phyloP scores from a whole-genome alignment of 306 rosid species.

The Elaeagnus macrophylla region DNA sequence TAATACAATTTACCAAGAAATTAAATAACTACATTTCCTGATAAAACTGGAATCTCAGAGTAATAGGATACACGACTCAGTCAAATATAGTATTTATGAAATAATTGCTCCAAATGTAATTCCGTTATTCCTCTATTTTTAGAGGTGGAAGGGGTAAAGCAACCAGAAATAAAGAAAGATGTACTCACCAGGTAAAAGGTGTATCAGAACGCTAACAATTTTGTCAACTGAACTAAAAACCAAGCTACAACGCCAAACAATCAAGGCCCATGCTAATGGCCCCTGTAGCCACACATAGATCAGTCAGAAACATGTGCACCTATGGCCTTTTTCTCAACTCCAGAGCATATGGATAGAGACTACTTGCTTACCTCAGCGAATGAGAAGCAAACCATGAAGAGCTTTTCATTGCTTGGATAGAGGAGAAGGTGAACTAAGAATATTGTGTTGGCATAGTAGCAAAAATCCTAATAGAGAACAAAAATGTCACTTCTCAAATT shows the following conservation, averaged over 20 bases:
- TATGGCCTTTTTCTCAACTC: conserved; percentile 6
- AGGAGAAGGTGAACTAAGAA: conserved; percentile 73
- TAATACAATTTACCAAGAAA: no score
- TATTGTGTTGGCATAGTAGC: conserved; percentile 91
- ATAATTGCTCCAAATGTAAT: not conserved
- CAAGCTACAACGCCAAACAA: conserved; percentile 97
- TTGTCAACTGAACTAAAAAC: conserved; percentile 87
- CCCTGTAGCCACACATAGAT: conserved; percentile 49
- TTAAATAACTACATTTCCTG: no score
- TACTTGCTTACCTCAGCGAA: conserved; percentile 79
- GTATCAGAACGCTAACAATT: conserved; percentile 88
- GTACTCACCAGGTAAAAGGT: conserved; percentile 79
- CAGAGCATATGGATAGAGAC: conserved; percentile 12
- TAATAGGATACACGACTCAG: no score
- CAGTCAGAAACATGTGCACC: conserved; percentile 16
- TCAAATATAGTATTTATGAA: not conserved
- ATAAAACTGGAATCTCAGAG: no score
- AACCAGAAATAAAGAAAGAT: conserved; percentile 3
- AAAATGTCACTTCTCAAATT: conserved; percentile 18
- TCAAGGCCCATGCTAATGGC: conserved; percentile 94
- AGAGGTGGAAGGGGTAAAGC: not conserved
- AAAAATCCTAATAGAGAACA: conserved; percentile 57
- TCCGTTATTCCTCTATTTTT: not conserved
- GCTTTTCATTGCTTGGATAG: conserved; percentile 70
- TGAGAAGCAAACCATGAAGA: conserved; percentile 87